Evolutionary conservation across 345 rosid species (phyloP).

Genomic region (Heritiera littoralis): DNA sequence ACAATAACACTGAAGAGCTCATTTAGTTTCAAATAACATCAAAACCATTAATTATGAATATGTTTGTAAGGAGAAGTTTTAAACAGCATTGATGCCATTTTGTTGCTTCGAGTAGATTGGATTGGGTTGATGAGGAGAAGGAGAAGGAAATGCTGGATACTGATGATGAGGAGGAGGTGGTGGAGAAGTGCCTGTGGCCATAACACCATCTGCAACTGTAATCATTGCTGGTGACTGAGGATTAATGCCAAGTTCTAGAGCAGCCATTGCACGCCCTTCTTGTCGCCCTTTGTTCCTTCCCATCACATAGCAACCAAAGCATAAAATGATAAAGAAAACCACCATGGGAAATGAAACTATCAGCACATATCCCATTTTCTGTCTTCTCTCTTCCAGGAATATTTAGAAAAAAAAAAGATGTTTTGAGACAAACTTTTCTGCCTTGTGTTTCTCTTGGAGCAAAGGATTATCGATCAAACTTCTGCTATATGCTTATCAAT

Average conservation of each 20-base stretch:
- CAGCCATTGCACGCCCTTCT: constrained; percentile 30
- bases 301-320: constrained; percentile 62
- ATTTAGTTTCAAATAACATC: background rate
- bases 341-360: background rate
- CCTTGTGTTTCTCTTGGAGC: background rate
- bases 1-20: background rate
- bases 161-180: constrained; percentile 5
- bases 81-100: constrained; percentile 14
- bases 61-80: background rate
- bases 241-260: constrained; percentile 9
- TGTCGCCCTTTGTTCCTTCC: constrained; percentile 64
- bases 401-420: too few species aligned
- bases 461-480: background rate
- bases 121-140: constrained; percentile 8
- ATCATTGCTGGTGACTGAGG: background rate
- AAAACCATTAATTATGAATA: too few species aligned
- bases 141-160: constrained; percentile 14
- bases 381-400: background rate
- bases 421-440: background rate
- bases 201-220: background rate
- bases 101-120: constrained; percentile 18
- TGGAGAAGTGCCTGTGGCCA: background rate
- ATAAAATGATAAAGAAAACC: background rate
- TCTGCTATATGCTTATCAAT: background rate
- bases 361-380: constrained; percentile 1